A percentile compares a stretch with the other conserved stretches of the same genome.
Conservation (phyloP, 2,329 filamentous ascomycete genomes). For the Fusarium ambrosium region DNA sequence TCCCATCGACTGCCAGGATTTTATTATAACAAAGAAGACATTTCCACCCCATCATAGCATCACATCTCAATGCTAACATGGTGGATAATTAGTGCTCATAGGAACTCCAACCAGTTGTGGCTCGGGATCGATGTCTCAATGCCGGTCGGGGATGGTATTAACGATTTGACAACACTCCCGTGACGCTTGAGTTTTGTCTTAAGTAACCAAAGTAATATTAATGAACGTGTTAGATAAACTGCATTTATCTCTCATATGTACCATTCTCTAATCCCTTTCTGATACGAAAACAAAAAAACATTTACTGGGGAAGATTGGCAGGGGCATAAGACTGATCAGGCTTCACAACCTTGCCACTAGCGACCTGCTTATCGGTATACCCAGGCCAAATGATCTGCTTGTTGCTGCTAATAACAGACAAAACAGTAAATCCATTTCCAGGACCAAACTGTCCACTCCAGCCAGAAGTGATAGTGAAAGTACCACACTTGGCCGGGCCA, state of each 20-base stretch:
- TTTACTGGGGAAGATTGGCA: conserved; percentile 31
- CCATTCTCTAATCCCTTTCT: background rate
- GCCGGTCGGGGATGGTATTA: no score
- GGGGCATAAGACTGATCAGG: conserved; percentile 63
- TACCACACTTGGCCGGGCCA: conserved; percentile 59
- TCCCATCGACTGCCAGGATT: no score
- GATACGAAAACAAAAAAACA: background rate
- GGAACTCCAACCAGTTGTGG: no score
- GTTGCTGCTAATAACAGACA: conserved; percentile 58
- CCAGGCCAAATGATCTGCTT: conserved; percentile 64
- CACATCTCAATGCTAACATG: no score
- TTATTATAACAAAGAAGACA: no score
- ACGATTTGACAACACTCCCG: no score
- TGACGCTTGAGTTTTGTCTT: no score
- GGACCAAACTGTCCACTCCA: conserved; percentile 69
- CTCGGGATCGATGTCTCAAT: no score
- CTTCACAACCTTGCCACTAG: conserved; percentile 57
- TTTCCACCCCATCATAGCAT: no score
- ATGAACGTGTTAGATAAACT: background rate
- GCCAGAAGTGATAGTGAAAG: conserved; percentile 64
- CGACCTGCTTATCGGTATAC: conserved; percentile 66
- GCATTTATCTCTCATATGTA: background rate
- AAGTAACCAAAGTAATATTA: background rate
- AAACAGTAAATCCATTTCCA: conserved; percentile 66
- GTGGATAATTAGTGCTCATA: no score